Evolutionary conservation across 441 rosid species (phyloP).

Genomic region (Theobroma grandiflorum): DNA sequence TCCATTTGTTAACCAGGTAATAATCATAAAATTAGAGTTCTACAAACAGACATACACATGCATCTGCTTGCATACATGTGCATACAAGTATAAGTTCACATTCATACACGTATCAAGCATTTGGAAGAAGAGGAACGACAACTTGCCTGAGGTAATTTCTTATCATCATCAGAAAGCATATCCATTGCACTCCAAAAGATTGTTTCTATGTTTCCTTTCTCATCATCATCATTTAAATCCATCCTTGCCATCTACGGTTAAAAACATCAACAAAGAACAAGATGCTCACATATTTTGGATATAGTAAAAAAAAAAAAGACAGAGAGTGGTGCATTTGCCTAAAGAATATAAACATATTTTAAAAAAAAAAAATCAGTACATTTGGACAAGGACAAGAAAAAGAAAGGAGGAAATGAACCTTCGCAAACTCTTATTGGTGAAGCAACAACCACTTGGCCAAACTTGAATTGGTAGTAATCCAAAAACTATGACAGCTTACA

Average conservation of each 20-base stretch:
- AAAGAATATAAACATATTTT: not conserved
- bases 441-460: not conserved
- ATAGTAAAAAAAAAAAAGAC: not conserved
- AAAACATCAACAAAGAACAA: slow-evolving; percentile 31
- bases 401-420: not conserved
- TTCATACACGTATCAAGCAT: not conserved
- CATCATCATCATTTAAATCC: slow-evolving; percentile 93
- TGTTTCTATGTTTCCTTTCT: slow-evolving; percentile 81
- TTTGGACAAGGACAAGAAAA: not conserved
- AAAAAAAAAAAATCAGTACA: not conserved
- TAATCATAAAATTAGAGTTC: not conserved
- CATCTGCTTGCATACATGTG: not conserved
- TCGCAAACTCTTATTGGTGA: not conserved
- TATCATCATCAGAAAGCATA: slow-evolving; percentile 98
- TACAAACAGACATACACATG: not conserved
- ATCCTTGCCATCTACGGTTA: slow-evolving; percentile 84
- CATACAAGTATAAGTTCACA: not conserved
- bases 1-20: slow-evolving; percentile 1
- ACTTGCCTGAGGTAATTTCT: slow-evolving; percentile 99
- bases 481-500: slow-evolving; percentile 6
- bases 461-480: not conserved
- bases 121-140: slow-evolving; percentile 32
- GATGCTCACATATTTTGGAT: not conserved
- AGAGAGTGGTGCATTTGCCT: not conserved
- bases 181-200: slow-evolving; percentile 97